These are phyloP conservation scores for Sporothrix euskadiensis DNA, from an alignment of 2,329 filamentous ascomycete genomes.

Conservation along the genomic window DNA sequence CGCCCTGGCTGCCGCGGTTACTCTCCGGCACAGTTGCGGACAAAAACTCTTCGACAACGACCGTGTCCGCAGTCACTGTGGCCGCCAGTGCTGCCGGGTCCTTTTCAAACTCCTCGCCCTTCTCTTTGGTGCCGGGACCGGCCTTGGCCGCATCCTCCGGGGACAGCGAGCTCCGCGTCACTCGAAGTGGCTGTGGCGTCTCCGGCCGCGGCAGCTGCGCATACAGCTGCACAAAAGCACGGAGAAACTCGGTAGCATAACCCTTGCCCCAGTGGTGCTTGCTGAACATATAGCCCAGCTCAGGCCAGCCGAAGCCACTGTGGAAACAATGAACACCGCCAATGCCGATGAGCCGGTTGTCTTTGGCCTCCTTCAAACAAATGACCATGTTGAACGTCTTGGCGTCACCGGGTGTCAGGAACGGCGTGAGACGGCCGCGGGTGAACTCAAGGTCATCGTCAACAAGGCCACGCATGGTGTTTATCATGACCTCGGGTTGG, in stretches of 20 bases:
- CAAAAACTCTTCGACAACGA: constrained; percentile 45
- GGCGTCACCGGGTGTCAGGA: constrained; percentile 52
- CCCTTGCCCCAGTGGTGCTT: constrained; percentile 57
- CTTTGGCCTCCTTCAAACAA: constrained; percentile 46
- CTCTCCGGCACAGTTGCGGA: constrained; percentile 49
- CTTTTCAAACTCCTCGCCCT: constrained; percentile 31
- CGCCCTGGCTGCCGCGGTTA: constrained; percentile 56
- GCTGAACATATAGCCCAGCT: constrained; percentile 59
- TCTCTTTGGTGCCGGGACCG: constrained; percentile 18
- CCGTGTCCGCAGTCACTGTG: constrained; percentile 21
- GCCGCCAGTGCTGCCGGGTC: not conserved
- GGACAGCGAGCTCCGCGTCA: constrained; percentile 44
- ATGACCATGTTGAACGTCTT: constrained; percentile 60
- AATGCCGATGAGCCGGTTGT: constrained; percentile 47
- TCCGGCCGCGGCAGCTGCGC: constrained; percentile 51
- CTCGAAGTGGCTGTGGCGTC: constrained; percentile 41
- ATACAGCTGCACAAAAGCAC: constrained; percentile 50
- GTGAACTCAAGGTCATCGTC: constrained; percentile 51
- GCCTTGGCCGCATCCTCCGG: constrained; percentile 19
- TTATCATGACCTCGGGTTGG: constrained; percentile 63
- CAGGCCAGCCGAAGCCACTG: constrained; percentile 54
- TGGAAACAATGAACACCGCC: constrained; percentile 46
- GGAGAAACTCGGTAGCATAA: constrained; percentile 58
- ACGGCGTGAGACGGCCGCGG: constrained; percentile 42
- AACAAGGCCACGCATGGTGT: constrained; percentile 48